These are phyloP conservation scores for Pistacia integerrima DNA, from an alignment of 345 rosid species.

Conservation along the genomic window DNA sequence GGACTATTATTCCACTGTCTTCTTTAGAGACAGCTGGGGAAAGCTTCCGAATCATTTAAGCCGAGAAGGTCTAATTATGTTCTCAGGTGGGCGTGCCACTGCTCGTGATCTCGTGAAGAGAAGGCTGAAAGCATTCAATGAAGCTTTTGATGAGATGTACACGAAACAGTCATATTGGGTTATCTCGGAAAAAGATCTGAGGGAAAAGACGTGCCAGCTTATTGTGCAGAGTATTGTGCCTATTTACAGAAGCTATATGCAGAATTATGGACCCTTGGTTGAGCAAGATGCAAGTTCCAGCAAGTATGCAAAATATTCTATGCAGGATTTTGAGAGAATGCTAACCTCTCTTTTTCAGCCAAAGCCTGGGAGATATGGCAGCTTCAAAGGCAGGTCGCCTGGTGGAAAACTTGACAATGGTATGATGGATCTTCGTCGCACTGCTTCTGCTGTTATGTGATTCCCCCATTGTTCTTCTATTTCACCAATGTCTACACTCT, in stretches of 20 bases:
- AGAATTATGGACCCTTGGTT: slow-evolving; percentile 92
- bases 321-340: slow-evolving; percentile 83
- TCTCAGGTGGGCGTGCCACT: slow-evolving; percentile 98
- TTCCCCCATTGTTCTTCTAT: background rate
- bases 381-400: slow-evolving; percentile 72
- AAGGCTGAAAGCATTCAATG: slow-evolving; percentile 83
- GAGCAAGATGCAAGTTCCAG: slow-evolving; percentile 85
- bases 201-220: slow-evolving; percentile 81
- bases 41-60: slow-evolving; percentile 89
- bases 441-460: slow-evolving; percentile 75
- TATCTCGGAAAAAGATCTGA: slow-evolving; percentile 77
- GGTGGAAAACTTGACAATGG: slow-evolving; percentile 57
- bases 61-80: slow-evolving; percentile 89
- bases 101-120: slow-evolving; percentile 99
- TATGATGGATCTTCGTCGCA: slow-evolving; percentile 65
- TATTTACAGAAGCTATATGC: slow-evolving; percentile 96
- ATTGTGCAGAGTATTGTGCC: slow-evolving; percentile 83
- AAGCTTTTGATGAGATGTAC: slow-evolving; percentile 85
- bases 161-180: slow-evolving; percentile 80
- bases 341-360: slow-evolving; percentile 75
- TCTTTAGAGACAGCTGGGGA: slow-evolving; percentile 90
- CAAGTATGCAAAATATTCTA: slow-evolving; percentile 86
- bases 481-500: background rate
- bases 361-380: slow-evolving; percentile 78
- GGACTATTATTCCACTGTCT: slow-evolving; percentile 61